Base-by-base conservation (phyloP, 1,284 basidiomycete species). In the Microbotryum silenes-acaulis region DNA sequence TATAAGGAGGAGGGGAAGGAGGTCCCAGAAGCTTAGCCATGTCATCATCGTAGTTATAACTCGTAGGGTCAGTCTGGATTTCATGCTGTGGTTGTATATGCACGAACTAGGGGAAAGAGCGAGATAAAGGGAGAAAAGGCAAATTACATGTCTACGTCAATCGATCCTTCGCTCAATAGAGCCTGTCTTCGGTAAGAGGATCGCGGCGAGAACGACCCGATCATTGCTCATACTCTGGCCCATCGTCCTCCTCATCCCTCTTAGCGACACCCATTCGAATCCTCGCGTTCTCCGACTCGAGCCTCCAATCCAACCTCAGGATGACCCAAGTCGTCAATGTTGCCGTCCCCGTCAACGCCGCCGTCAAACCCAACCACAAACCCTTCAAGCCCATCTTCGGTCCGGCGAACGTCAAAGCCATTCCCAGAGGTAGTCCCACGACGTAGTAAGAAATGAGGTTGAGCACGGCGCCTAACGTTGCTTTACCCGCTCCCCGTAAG, bases 401-500 rank as follows among this genome's bases (percentile, higher is more conserved):
- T 14, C 71, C 69, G 6, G 47, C 16, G 47, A 75, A 76, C 3
- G 74, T 71, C 48, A 76, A 64, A 6, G 69, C 61, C 27, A 75
- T 62, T 23, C 74, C 72, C n/a, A 72, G 51, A 3, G 75, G 75
- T 18, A 76, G 68, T 2, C 68, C 68, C 48, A 73, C 64, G 31
- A 74, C 50, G 62, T 76, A 76, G 68, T 76, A 76, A 14, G 71
- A 63, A 16, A 72, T 61, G 63, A 75, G 61, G 63, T 75, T 75
- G 70, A 75, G 70, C 48, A 66, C 63, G 1, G 74, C 74, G 29
- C 74, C 73, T 7, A 71, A 60, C 6, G 69, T 61, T 51, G 76
- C 74, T 50, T 74, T 68, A 12, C 76, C 76, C 0, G 73, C 75
- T 2, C 76, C 76, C 21, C 76, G 70, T 29, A 77, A 59, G 3